These are phyloP conservation scores for Fusarium setosum DNA, from an alignment of 2,329 filamentous ascomycete species.

Conservation along the genomic window DNA sequence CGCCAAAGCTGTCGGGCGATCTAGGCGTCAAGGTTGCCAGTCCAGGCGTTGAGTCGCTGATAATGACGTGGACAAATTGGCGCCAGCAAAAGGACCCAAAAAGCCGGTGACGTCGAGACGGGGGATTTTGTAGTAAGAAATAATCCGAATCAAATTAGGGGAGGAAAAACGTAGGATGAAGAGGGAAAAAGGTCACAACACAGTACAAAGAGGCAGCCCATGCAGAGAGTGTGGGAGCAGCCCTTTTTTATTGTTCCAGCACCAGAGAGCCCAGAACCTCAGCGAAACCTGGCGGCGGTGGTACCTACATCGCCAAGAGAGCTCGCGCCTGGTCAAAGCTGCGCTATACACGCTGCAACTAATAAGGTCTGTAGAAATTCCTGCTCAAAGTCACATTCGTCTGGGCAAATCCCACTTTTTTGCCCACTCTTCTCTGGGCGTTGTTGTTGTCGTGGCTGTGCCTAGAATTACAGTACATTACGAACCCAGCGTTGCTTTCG, in stretches of 20 bases:
- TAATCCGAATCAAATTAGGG: no score
- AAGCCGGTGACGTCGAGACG: no score
- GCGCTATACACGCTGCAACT: no score
- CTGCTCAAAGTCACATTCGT: not conserved
- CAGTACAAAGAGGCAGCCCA: slow-evolving; percentile 1
- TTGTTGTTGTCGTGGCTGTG: slow-evolving; percentile 23
- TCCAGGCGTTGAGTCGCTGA: not conserved
- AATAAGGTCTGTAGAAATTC: no score
- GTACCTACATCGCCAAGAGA: slow-evolving; percentile 3
- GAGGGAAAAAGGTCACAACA: not conserved
- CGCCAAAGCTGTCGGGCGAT: no score
- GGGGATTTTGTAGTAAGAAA: no score
- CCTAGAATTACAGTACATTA: not conserved
- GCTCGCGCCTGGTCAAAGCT: no score
- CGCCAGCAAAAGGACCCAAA: no score
- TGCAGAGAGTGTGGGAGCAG: not conserved
- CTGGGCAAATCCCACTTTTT: slow-evolving; percentile 29
- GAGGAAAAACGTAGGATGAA: not conserved
- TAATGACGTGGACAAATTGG: not conserved
- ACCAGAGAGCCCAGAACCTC: not conserved
- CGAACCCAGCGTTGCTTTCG: not conserved
- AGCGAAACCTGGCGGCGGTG: no score
- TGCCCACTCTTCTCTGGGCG: no score
- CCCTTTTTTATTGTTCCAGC: not conserved
- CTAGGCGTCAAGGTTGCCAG: no score